Evolutionary conservation across 2,329 filamentous ascomycete genomes (phyloP), one percentile per base, ranked within the genome.

Genomic region (Claviceps arundinis): DNA sequence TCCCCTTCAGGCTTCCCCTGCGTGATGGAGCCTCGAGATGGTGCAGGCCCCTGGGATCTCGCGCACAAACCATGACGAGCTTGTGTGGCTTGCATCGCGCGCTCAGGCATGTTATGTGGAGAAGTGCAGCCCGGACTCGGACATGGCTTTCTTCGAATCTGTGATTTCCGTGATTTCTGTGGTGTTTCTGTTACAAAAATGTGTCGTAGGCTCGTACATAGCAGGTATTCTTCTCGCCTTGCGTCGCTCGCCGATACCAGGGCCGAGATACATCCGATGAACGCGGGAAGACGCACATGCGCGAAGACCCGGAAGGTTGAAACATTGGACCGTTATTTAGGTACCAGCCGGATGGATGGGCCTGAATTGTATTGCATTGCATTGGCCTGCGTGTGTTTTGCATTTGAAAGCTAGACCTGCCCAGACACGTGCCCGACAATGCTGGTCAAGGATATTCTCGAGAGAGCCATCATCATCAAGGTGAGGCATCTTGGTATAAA

Each of bases 181-280:
- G 8, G 30, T 34, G 30, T 65, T 67, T 66, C 64, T 67, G 62
- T 68, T 66, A 65, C 64, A 65, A 62, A 65, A 62, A 66, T 63
- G 55, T 55, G 57, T 60, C 24, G 5, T 24, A 6, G 24, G 4
- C 24, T 24, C 61, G 61, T 65, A 19, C 19, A 19, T 19, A 64
- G 64, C 64, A 64, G 65, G 63, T 46, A 56, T 43, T 1, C 24
- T 34, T 47, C 13, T 43, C 43, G 24, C 13, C 40, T 14, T 34
- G 9, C 30, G 8, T 11, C 8, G 24, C 13, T 34, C 14, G n/a
- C 19, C 52, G 59, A 57, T 58, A 56, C 56, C 51, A 51, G 43
- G 55, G 52, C 57, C 56, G 56, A 59, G 56, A 56, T 56, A 59
- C 55, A 60, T 58, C 58, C 56, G 57, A 56, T 55, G 47, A 58